These are phyloP conservation scores for Berberis thunbergii DNA, from an alignment of 164 flowering plant genomes.

Conservation along the genomic window DNA sequence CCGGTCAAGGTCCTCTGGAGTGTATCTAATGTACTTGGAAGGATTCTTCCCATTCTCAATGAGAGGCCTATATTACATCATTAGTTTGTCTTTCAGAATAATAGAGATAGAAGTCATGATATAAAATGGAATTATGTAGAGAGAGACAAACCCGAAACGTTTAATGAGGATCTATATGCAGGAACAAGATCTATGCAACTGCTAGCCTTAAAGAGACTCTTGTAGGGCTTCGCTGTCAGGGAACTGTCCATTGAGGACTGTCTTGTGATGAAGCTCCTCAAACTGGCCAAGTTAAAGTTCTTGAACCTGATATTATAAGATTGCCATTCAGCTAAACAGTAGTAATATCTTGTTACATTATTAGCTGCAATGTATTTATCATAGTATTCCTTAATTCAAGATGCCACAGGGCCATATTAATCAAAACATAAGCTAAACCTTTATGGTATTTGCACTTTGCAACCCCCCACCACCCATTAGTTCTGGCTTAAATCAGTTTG, in stretches of 20 bases:
- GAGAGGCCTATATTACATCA: constrained; percentile 43
- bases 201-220: constrained; percentile 88
- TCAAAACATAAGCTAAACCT: too few species aligned
- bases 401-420: too few species aligned
- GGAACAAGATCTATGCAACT: constrained; percentile 94
- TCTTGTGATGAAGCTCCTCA: constrained; percentile 92
- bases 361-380: too few species aligned
- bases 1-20: constrained; percentile 77
- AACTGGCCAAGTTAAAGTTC: constrained; percentile 70
- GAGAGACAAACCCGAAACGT: constrained; percentile 62
- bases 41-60: constrained; percentile 84
- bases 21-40: constrained; percentile 64
- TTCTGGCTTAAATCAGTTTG: too few species aligned
- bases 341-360: too few species aligned
- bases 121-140: neutral
- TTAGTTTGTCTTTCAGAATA: neutral
- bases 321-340: too few species aligned
- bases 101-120: neutral
- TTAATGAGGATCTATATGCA: constrained; percentile 80
- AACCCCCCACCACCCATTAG: too few species aligned
- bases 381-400: too few species aligned
- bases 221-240: constrained; percentile 89
- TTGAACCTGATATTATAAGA: constrained; percentile 36
- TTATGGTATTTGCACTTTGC: too few species aligned
- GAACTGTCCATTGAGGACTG: constrained; percentile 98